phyloP scores from a whole-genome alignment of 371 early-diverging fungal species.

The Choanephora cucurbitarum region DNA sequence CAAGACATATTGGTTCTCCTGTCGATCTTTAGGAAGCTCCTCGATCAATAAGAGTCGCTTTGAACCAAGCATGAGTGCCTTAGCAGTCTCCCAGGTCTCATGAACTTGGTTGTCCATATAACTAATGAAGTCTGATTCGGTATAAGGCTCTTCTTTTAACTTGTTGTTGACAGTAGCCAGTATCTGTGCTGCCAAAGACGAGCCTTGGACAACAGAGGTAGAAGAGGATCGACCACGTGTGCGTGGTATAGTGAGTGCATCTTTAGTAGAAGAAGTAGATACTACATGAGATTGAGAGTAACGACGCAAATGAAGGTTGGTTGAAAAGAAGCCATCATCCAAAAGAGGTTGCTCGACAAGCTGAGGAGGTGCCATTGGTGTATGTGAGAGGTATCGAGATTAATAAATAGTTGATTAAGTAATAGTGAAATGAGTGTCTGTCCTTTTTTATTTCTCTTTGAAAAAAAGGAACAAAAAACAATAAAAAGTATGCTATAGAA shows the following conservation, averaged over 20 bases:
- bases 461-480: background rate
- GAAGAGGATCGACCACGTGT: constrained; percentile 26
- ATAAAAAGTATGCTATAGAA: background rate
- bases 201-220: constrained; percentile 23
- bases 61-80: constrained; percentile 60
- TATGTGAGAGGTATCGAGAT: constrained; percentile 1
- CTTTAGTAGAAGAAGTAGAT: constrained; percentile 19
- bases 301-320: constrained; percentile 19
- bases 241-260: constrained; percentile 23
- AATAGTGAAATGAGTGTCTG: background rate
- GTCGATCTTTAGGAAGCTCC: constrained; percentile 66
- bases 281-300: constrained; percentile 31
- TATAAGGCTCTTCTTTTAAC: constrained; percentile 15
- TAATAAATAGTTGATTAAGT: no score
- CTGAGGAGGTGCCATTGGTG: constrained; percentile 22
- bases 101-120: constrained; percentile 47
- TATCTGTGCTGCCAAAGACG: constrained; percentile 39
- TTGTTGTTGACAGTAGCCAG: constrained; percentile 44
- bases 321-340: constrained; percentile 11
- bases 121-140: constrained; percentile 35
- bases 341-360: constrained; percentile 17
- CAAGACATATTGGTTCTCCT: constrained; percentile 68
- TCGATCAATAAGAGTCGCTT: constrained; percentile 60
- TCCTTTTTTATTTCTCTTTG: background rate
- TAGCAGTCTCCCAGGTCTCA: constrained; percentile 55